A percentile compares a stretch with the other conserved stretches of the same genome.
phyloP scores from a whole-genome alignment of 2,329 filamentous ascomycete species.

The Nemania sp. region DNA sequence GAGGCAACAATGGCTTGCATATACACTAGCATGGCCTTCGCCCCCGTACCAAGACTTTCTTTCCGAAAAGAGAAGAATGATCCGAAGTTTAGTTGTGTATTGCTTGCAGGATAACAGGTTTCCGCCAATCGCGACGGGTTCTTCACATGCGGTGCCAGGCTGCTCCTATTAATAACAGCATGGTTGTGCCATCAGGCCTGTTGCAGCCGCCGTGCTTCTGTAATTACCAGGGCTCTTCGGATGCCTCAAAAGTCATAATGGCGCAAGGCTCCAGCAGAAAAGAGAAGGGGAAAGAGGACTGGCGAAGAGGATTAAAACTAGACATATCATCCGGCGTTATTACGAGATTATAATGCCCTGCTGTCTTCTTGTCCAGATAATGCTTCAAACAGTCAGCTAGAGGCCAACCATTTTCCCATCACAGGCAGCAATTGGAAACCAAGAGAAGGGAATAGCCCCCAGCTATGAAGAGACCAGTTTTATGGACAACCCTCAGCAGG shows the following conservation, averaged over 20 bases:
- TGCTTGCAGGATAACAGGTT: background rate
- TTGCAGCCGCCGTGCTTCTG: background rate
- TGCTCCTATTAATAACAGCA: no score
- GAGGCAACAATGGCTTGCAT: background rate
- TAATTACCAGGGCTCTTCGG: background rate
- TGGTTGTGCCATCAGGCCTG: background rate
- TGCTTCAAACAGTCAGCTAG: background rate
- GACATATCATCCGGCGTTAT: background rate
- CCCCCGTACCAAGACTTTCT: background rate
- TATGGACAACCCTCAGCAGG: background rate
- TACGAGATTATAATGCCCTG: background rate
- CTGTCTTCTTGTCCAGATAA: background rate
- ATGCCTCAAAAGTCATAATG: background rate
- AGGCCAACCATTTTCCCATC: background rate
- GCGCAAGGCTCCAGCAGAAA: background rate
- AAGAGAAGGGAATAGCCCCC: background rate
- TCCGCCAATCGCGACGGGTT: background rate
- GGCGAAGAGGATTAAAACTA: background rate
- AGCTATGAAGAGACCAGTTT: background rate
- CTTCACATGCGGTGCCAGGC: background rate
- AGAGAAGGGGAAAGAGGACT: background rate
- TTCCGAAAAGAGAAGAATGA: background rate
- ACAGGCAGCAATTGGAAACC: background rate
- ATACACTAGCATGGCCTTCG: background rate
- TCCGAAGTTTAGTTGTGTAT: background rate